Conservation (phyloP, 257 asterid species). For the Solanum okadae region DNA sequence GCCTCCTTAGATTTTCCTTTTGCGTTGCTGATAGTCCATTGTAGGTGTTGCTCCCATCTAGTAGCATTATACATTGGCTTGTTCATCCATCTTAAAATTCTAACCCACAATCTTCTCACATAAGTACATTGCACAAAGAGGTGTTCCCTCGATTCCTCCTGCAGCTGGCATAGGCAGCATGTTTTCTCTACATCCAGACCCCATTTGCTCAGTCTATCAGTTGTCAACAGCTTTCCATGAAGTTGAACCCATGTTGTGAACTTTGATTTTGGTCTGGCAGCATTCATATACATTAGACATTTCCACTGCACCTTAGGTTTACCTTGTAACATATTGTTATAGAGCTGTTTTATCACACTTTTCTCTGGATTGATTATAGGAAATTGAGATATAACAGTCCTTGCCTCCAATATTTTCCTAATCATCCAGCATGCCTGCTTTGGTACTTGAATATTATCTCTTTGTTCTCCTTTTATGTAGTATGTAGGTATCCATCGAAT, state of each 20-base stretch:
- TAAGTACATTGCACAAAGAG: neutral
- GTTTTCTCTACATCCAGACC: neutral
- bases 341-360: neutral
- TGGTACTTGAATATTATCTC: too few relatives aligned
- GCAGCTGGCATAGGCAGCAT: neutral
- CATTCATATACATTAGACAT: neutral
- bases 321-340: too few relatives aligned
- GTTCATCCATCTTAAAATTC: accelerated
- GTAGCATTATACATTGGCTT: neutral
- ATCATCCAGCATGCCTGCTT: too few relatives aligned
- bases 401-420: too few relatives aligned
- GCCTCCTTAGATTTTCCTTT: too few relatives aligned
- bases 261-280: neutral
- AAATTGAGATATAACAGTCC: too few relatives aligned
- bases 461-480: too few relatives aligned
- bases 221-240: neutral
- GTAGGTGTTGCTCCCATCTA: neutral
- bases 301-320: neutral
- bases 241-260: neutral
- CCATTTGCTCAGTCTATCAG: neutral
- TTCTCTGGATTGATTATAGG: too few relatives aligned
- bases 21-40: too few relatives aligned
- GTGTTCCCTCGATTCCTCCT: neutral
- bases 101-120: neutral
- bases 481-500: too few relatives aligned